Conservation (phyloP, 768 basidiomycete genomes). For the Rhodosporidiobolus odoratus region DNA sequence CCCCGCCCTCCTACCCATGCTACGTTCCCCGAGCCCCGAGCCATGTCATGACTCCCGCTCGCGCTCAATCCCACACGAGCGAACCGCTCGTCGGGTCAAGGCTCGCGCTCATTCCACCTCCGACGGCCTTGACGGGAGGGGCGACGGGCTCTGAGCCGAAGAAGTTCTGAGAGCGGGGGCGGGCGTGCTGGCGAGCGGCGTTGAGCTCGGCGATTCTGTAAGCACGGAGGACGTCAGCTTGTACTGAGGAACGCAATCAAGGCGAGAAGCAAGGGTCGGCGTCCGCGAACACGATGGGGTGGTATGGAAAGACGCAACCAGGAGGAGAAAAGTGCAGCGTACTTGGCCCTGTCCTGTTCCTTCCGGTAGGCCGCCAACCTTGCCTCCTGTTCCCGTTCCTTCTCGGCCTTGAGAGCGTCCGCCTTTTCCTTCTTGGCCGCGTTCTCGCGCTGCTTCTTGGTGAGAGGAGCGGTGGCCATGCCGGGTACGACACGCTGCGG, state of each 20-base stretch:
- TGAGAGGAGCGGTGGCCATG: conserved; percentile 7
- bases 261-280: background rate
- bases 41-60: too few relatives aligned
- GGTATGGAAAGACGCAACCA: background rate
- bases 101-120: conserved; percentile 15
- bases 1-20: too few relatives aligned
- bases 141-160: conserved; percentile 14
- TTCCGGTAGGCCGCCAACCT: conserved; percentile 23
- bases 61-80: conserved; percentile 29
- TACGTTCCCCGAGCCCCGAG: too few relatives aligned
- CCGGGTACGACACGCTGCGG: conserved; percentile 12
- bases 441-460: conserved; percentile 38
- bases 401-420: conserved; percentile 8
- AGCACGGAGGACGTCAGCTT: background rate
- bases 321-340: background rate
- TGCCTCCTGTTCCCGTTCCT: conserved; percentile 24
- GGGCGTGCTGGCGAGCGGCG: conserved; percentile 2
- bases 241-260: background rate
- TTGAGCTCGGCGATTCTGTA: conserved; percentile 15
- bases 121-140: background rate
- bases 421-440: conserved; percentile 24
- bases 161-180: conserved; percentile 30
- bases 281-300: background rate
- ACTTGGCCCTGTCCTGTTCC: conserved; percentile 25
- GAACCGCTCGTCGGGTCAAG: conserved; percentile 27